These are phyloP conservation scores for Penicillium glabrum DNA, from an alignment of 2,329 filamentous ascomycete genomes.

Conservation along the genomic window DNA sequence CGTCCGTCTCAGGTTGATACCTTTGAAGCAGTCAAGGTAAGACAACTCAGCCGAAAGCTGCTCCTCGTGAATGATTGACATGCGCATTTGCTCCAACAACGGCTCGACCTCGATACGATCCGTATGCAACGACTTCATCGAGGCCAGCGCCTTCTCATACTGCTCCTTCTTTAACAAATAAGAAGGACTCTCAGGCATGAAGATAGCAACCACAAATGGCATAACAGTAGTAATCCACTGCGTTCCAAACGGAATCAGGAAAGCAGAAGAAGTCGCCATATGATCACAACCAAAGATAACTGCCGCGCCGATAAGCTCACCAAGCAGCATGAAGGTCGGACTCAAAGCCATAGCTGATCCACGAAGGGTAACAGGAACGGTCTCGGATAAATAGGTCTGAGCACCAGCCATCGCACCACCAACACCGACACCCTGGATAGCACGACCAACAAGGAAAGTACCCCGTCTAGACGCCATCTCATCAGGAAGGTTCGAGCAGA, in stretches of 20 bases:
- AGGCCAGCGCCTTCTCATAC: constrained; percentile 38
- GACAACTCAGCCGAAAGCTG: constrained; percentile 40
- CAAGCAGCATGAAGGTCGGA: constrained; percentile 51
- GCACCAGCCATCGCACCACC: constrained; percentile 47
- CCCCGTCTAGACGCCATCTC: constrained; percentile 32
- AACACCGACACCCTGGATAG: constrained; percentile 48
- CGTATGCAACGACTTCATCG: constrained; percentile 53
- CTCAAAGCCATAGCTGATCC: constrained; percentile 52
- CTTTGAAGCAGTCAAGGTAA: constrained; percentile 29
- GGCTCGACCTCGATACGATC: constrained; percentile 34
- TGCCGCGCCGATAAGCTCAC: constrained; percentile 49
- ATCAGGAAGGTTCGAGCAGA: constrained; percentile 31
- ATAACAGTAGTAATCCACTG: constrained; percentile 36
- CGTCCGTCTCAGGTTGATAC: constrained; percentile 29
- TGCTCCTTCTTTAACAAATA: constrained; percentile 48
- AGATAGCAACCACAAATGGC: constrained; percentile 43
- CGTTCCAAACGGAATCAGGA: constrained; percentile 32
- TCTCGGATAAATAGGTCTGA: constrained; percentile 54
- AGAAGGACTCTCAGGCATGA: constrained; percentile 54
- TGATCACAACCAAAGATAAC: constrained; percentile 41
- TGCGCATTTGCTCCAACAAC: constrained; percentile 34
- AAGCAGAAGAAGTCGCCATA: constrained; percentile 19
- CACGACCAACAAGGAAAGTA: constrained; percentile 48
- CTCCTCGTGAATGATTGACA: constrained; percentile 50
- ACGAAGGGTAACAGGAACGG: constrained; percentile 48